Evolutionary conservation across 257 asterid species (phyloP).

Genomic region (Linderniella brevidens): DNA sequence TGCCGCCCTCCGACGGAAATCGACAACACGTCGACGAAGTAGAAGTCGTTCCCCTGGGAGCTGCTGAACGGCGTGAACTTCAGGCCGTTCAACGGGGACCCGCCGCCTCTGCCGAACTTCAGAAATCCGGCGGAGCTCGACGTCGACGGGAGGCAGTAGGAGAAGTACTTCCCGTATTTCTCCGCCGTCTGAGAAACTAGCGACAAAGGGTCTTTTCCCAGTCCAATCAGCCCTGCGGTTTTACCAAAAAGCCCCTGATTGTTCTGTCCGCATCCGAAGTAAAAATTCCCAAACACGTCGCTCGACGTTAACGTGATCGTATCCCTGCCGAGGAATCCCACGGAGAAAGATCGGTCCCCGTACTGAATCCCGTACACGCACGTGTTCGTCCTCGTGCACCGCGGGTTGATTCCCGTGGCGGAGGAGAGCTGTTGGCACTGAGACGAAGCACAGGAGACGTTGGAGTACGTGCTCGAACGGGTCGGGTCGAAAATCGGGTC

Average conservation of each 20-base stretch:
- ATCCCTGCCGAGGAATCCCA: constrained; percentile 37
- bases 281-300: constrained; percentile 25
- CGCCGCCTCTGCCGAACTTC: constrained; percentile 27
- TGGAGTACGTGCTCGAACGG: constrained; percentile 32
- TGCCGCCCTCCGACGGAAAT: constrained; percentile 33
- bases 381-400: constrained; percentile 16
- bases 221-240: constrained; percentile 54
- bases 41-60: constrained; percentile 20
- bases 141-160: constrained; percentile 56
- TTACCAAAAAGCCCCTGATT: constrained; percentile 46
- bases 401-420: constrained; percentile 22
- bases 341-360: constrained; percentile 43
- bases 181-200: constrained; percentile 42
- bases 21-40: constrained; percentile 26
- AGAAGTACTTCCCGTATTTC: constrained; percentile 43
- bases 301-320: constrained; percentile 24
- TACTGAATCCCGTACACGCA: constrained; percentile 45
- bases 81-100: neutral
- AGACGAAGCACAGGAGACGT: constrained; percentile 28
- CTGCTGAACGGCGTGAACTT: constrained; percentile 37
- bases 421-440: constrained; percentile 25
- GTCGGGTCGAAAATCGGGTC: constrained; percentile 50
- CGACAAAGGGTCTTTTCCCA: constrained; percentile 40
- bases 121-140: constrained; percentile 52
- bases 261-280: constrained; percentile 63